These are phyloP conservation scores for Spergularia marina DNA, from an alignment of 148 eudicot genomes.

Conservation along the genomic window DNA sequence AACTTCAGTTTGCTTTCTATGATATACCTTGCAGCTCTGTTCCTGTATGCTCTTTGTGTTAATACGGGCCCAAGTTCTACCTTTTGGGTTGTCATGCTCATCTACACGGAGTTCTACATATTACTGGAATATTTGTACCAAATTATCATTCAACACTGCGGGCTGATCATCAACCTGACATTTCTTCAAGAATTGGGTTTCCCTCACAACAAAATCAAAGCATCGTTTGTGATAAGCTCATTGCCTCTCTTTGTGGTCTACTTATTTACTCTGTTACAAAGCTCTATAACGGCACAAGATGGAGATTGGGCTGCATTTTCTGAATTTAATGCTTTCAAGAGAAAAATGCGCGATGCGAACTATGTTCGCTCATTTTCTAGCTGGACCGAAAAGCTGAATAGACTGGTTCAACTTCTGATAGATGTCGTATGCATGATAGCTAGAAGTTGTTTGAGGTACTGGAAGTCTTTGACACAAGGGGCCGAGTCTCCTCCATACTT, in stretches of 20 bases:
- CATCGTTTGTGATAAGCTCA: slow-evolving; percentile 82
- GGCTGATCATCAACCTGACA: slow-evolving; percentile 51
- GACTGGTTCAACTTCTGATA: slow-evolving; percentile 42
- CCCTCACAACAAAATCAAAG: slow-evolving; percentile 58
- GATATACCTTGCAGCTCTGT: slow-evolving; percentile 89
- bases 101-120: slow-evolving; percentile 79
- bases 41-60: slow-evolving; percentile 91
- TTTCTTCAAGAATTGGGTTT: slow-evolving; percentile 73
- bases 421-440: slow-evolving; percentile 44
- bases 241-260: slow-evolving; percentile 82
- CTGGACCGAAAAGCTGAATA: slow-evolving; percentile 49
- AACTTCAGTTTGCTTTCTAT: slow-evolving; percentile 94
- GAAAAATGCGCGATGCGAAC: slow-evolving; percentile 33
- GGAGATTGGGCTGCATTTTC: slow-evolving; percentile 73
- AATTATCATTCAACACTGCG: slow-evolving; percentile 93
- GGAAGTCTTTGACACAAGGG: slow-evolving; percentile 85
- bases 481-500: slow-evolving; percentile 98
- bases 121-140: slow-evolving; percentile 86
- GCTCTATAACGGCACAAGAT: slow-evolving; percentile 92
- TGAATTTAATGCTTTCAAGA: slow-evolving; percentile 38
- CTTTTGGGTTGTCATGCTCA: slow-evolving; percentile 90
- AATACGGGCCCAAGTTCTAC: slow-evolving; percentile 81
- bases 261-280: slow-evolving; percentile 89
- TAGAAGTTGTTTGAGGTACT: slow-evolving; percentile 59
- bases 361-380: slow-evolving; percentile 36